A percentile compares a stretch with the other conserved stretches of the same genome.
Evolutionary conservation across 805 yeast genomes (phyloP).

Genomic region (Tetrapisispora namnaoensis): DNA sequence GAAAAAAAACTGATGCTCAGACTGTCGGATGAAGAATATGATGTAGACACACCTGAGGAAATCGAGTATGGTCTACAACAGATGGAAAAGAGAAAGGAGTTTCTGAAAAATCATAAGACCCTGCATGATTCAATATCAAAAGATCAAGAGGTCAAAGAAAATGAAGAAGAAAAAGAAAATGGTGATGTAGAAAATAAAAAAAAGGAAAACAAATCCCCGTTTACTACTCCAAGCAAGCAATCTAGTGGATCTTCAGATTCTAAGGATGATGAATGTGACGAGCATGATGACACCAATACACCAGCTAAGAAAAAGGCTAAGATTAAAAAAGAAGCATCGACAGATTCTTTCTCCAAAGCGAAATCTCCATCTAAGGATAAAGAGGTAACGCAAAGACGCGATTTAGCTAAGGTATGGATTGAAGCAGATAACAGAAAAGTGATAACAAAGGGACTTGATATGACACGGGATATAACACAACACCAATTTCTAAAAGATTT

Average conservation of each 20-base stretch:
- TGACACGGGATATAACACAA: constrained; percentile 12
- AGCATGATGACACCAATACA: not conserved
- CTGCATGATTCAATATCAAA: not conserved
- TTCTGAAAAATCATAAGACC: constrained; percentile 11
- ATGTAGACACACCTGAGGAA: constrained; percentile 24
- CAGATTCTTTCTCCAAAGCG: not conserved
- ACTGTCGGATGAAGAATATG: constrained; percentile 12
- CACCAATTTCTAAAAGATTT: constrained; percentile 17
- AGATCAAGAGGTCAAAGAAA: not conserved
- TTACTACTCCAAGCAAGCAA: not conserved
- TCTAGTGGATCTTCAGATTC: not conserved
- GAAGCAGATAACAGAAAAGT: constrained; percentile 1
- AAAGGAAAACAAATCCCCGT: not conserved
- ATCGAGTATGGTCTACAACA: constrained; percentile 22
- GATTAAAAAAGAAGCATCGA: not conserved
- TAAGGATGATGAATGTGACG: not conserved
- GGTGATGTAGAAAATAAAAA: not conserved
- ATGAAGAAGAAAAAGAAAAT: not conserved
- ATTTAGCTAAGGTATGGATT: not conserved
- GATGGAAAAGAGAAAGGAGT: constrained; percentile 17
- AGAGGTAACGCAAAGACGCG: not conserved
- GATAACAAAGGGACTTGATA: not conserved
- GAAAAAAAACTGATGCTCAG: constrained; percentile 10
- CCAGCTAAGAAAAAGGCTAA: not conserved
- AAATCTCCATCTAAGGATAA: not conserved